A percentile compares a stretch with the other conserved stretches of the same genome.
Evolutionary conservation across 2,329 filamentous ascomycete species (phyloP).

Genomic region (Boeremia exigua): DNA sequence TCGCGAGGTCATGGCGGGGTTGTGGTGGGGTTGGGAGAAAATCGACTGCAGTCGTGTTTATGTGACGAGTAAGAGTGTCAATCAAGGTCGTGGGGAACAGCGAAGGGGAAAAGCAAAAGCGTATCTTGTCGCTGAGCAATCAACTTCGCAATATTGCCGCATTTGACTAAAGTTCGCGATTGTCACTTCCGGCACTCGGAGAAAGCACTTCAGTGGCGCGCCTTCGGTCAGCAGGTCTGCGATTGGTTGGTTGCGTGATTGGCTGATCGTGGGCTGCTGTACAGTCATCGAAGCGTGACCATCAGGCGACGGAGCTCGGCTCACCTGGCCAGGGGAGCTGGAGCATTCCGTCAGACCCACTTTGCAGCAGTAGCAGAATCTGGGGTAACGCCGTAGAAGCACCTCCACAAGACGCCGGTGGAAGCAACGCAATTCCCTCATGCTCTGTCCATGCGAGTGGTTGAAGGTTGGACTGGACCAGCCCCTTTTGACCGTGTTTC

Average conservation of each 20-base stretch:
- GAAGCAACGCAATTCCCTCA: background rate
- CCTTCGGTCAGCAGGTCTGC: constrained; percentile 6
- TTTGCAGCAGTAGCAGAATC: constrained; percentile 16
- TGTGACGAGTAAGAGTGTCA: constrained; percentile 1
- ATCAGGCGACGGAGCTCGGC: constrained; percentile 6
- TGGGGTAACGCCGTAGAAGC: constrained; percentile 17
- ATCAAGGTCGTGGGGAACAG: background rate
- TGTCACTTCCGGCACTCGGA: constrained; percentile 15
- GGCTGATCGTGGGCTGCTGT: constrained; percentile 2
- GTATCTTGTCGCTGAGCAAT: constrained; percentile 18
- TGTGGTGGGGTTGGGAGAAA: background rate
- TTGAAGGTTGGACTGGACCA: background rate
- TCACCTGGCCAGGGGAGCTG: constrained; percentile 3
- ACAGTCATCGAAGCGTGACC: constrained; percentile 14
- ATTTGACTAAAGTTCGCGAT: constrained; percentile 15
- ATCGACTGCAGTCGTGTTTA: background rate
- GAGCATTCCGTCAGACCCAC: constrained; percentile 11
- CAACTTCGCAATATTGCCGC: constrained; percentile 15
- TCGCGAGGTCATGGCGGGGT: constrained; percentile 51
- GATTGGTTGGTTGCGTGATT: constrained; percentile 1
- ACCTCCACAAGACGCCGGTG: constrained; percentile 2
- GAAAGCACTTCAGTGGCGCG: constrained; percentile 16
- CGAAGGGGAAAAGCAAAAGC: background rate
- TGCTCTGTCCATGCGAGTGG: constrained; percentile 1
- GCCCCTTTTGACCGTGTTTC: too few relatives aligned